phyloP scores from a whole-genome alignment of 2,329 filamentous ascomycete genomes.

The Shiraia sp. region DNA sequence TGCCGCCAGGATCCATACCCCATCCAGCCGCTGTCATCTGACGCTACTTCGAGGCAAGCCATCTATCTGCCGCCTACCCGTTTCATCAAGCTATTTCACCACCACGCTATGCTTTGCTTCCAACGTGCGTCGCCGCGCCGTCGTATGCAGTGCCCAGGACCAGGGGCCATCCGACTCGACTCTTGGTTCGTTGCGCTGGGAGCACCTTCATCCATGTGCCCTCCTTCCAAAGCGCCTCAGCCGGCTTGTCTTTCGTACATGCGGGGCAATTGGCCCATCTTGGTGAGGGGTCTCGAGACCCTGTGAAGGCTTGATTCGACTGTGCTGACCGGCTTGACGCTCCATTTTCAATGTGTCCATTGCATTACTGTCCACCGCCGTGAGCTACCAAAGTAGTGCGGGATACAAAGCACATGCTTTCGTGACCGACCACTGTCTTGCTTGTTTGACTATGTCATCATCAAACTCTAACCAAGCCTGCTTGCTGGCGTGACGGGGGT shows the following conservation, averaged over 20 bases:
- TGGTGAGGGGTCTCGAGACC: too few species aligned
- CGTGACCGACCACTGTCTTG: neutral
- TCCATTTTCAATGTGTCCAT: conserved; percentile 11
- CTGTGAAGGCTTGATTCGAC: conserved; percentile 20
- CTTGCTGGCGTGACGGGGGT: too few species aligned
- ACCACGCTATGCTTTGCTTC: conserved; percentile 1
- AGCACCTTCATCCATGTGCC: conserved; percentile 20
- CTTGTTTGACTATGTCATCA: too few species aligned
- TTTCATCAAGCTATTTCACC: conserved; percentile 19
- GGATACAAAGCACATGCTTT: too few species aligned
- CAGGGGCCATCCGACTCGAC: conserved; percentile 15
- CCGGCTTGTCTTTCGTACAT: conserved; percentile 28
- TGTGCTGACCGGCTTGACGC: conserved; percentile 8
- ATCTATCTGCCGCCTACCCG: conserved; percentile 15
- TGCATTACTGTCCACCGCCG: conserved; percentile 12
- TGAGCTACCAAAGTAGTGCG: too few species aligned
- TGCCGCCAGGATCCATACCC: too few species aligned
- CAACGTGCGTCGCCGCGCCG: conserved; percentile 19
- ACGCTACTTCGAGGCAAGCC: conserved; percentile 21
- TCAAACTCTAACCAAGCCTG: too few species aligned
- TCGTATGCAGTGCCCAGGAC: conserved; percentile 24
- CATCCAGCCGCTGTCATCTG: conserved; percentile 34
- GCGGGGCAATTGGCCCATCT: conserved; percentile 33
- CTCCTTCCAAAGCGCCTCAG: conserved; percentile 35
- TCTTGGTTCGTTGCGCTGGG: conserved; percentile 21